A percentile compares a stretch with the other conserved stretches of the same genome.
phyloP scores from a whole-genome alignment of 345 rosid species.

The Dovyalis caffra region DNA sequence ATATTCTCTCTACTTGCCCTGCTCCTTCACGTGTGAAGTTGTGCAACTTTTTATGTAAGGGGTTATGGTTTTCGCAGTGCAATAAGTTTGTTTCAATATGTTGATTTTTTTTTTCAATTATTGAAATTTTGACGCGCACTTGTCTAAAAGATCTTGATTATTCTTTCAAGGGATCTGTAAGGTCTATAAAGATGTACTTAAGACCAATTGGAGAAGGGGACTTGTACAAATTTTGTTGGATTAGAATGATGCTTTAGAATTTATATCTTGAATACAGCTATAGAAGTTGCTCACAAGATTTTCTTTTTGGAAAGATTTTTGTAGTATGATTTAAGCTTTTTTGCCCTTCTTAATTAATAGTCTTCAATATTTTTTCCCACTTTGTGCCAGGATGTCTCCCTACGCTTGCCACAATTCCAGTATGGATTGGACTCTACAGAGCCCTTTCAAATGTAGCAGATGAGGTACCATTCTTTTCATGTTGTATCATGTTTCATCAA shows the following conservation, averaged over 20 bases:
- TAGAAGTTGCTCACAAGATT: neutral
- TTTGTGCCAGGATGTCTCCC: conserved; percentile 73
- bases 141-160: too few species aligned
- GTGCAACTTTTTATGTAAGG: neutral
- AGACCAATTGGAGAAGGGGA: neutral
- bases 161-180: neutral
- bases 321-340: neutral
- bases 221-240: neutral
- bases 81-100: neutral
- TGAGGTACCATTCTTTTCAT: conserved; percentile 48
- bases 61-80: too few species aligned
- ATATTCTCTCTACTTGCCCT: neutral
- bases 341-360: neutral
- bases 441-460: conserved; percentile 97
- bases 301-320: neutral
- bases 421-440: conserved; percentile 96
- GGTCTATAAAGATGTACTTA: too few species aligned
- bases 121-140: neutral
- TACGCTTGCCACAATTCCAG: conserved; percentile 95
- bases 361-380: neutral
- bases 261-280: neutral
- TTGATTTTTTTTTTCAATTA: neutral
- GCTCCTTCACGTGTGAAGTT: neutral
- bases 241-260: neutral
- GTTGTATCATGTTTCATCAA: neutral